Percentiles rank a stretch among this genome's conserved stretches.
Evolutionary conservation across 495 filamentous ascomycete genomes (phyloP).

Genomic region (Elasticomyces elasticus): DNA sequence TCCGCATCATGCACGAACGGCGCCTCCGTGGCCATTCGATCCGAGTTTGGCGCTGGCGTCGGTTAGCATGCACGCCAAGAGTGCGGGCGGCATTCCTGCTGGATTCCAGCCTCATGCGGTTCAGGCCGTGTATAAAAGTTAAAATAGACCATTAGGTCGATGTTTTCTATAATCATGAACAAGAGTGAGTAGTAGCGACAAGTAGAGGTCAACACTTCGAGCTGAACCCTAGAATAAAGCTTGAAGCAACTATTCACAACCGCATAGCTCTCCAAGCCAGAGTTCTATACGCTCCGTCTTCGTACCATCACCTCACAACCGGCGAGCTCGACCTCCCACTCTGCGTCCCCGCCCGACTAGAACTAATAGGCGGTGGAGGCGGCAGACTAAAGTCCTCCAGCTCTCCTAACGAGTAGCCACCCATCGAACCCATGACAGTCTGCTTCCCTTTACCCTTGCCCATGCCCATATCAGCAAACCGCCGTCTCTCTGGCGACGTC

Average conservation of each 20-base stretch:
- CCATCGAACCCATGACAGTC: too few relatives aligned
- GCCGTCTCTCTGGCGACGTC: constrained; percentile 4
- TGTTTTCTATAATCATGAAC: too few relatives aligned
- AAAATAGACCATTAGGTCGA: too few relatives aligned
- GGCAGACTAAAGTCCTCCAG: constrained; percentile 6
- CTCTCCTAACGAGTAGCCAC: too few relatives aligned
- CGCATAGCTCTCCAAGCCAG: too few relatives aligned
- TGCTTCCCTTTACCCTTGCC: background rate
- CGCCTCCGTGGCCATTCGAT: background rate
- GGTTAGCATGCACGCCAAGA: background rate
- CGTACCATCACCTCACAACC: background rate
- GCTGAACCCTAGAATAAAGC: too few relatives aligned
- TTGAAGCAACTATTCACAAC: too few relatives aligned
- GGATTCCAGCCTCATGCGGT: too few relatives aligned
- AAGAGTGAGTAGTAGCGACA: too few relatives aligned
- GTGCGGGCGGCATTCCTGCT: background rate
- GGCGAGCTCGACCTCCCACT: background rate
- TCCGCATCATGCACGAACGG: background rate
- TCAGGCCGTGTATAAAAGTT: too few relatives aligned
- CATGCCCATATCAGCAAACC: background rate
- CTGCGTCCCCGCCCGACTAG: background rate
- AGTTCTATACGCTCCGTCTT: too few relatives aligned
- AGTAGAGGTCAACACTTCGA: too few relatives aligned
- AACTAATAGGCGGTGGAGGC: constrained; percentile 4
- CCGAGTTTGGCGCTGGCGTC: background rate